Evolutionary conservation across 2,329 filamentous ascomycete species (phyloP).

Genomic region (Bipolaris oryzae): DNA sequence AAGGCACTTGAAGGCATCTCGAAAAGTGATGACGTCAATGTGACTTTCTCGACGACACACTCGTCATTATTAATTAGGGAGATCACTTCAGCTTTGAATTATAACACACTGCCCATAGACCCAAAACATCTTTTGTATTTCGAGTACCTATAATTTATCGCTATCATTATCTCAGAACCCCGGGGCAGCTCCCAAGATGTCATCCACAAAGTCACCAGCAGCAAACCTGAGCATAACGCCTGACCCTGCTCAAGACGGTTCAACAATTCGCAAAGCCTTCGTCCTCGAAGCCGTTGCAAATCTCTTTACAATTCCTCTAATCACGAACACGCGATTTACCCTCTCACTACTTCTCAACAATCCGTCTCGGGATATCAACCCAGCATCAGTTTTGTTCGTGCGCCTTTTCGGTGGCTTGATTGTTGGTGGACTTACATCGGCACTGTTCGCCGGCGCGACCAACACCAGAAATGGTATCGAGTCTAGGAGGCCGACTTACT

Average conservation of each 20-base stretch:
- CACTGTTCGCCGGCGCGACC: slow-evolving; percentile 27
- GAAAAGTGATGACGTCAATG: slow-evolving; percentile 2
- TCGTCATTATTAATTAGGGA: not conserved
- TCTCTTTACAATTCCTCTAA: slow-evolving; percentile 34
- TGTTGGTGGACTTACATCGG: slow-evolving; percentile 32
- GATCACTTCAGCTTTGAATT: not conserved
- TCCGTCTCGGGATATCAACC: slow-evolving; percentile 28
- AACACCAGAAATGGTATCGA: slow-evolving; percentile 37
- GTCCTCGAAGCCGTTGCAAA: slow-evolving; percentile 35
- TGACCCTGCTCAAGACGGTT: slow-evolving; percentile 18
- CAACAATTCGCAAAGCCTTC: slow-evolving; percentile 37
- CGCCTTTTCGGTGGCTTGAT: slow-evolving; percentile 32
- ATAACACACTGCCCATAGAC: not conserved
- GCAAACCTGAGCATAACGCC: slow-evolving; percentile 27
- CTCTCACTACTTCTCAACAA: slow-evolving; percentile 29
- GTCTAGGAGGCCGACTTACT: slow-evolving; percentile 29
- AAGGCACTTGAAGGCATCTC: not conserved
- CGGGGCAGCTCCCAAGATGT: not conserved
- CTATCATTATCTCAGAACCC: too few relatives aligned
- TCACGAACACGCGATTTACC: slow-evolving; percentile 30
- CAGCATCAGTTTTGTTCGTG: slow-evolving; percentile 31
- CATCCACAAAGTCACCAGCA: slow-evolving; percentile 27
- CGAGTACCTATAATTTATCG: not conserved
- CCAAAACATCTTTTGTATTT: not conserved
- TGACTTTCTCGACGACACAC: not conserved